These are phyloP conservation scores for Phoenix dactylifera DNA, from an alignment of 176 grass and related monocot genomes.

Conservation along the genomic window DNA sequence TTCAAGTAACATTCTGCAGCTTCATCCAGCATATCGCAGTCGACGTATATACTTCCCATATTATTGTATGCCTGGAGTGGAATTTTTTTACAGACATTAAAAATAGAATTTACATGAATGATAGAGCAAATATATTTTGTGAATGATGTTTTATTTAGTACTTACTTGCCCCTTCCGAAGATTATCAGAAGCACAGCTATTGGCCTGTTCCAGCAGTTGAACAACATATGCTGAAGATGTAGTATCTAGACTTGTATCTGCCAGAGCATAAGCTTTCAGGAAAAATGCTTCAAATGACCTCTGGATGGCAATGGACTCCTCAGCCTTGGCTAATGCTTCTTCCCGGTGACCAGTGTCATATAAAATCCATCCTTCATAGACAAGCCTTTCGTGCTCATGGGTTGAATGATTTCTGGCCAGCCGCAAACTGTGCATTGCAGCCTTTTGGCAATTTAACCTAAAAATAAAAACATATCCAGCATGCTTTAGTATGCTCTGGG, in stretches of 20 bases:
- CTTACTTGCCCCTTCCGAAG: constrained; percentile 94
- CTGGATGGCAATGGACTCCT: constrained; percentile 63
- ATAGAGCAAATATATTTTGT: too few species aligned
- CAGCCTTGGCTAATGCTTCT: constrained; percentile 75
- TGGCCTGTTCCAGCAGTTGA: constrained; percentile 71
- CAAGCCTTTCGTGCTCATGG: constrained; percentile 67
- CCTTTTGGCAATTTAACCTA: constrained; percentile 89
- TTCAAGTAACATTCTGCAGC: constrained; percentile 75
- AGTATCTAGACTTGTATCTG: constrained; percentile 60
- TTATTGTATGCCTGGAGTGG: constrained; percentile 82
- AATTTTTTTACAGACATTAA: neutral
- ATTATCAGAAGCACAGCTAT: constrained; percentile 90
- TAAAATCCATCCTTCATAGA: constrained; percentile 94
- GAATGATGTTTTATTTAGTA: neutral
- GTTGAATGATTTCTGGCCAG: constrained; percentile 58
- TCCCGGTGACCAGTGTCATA: constrained; percentile 84
- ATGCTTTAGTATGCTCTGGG: too few species aligned
- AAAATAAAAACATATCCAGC: neutral
- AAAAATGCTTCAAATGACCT: constrained; percentile 97
- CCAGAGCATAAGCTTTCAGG: constrained; percentile 81
- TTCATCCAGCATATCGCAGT: constrained; percentile 82
- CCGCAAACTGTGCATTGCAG: constrained; percentile 72
- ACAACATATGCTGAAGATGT: constrained; percentile 57
- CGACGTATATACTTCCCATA: constrained; percentile 92
- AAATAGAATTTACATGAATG: neutral